Evolutionary conservation across 192 early-diverging fungal species (phyloP).

Genomic region (Podila verticillata): DNA sequence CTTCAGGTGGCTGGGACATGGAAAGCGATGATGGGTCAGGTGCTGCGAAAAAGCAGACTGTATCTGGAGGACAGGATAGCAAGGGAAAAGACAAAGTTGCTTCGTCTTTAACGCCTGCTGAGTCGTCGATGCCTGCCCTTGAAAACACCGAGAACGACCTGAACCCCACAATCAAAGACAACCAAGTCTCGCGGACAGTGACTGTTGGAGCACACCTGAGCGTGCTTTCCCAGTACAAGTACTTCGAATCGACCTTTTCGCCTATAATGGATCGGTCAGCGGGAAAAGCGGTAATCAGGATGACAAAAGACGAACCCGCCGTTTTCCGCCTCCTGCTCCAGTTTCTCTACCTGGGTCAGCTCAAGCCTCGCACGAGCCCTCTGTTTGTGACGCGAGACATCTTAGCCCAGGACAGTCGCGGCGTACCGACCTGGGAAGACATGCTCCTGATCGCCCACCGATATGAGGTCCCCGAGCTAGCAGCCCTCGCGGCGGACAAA

Average conservation of each 20-base stretch:
- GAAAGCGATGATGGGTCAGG: too few species aligned
- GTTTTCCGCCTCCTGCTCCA: slow-evolving; percentile 34
- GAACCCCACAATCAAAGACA: neutral
- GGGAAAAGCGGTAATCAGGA: slow-evolving; percentile 12
- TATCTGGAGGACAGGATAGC: too few species aligned
- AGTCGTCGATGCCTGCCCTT: neutral
- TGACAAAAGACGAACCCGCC: slow-evolving; percentile 8
- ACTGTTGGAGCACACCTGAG: slow-evolving; percentile 16
- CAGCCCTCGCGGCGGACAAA: slow-evolving; percentile 2
- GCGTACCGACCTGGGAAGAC: slow-evolving; percentile 30
- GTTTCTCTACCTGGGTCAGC: slow-evolving; percentile 28
- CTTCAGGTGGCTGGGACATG: too few species aligned
- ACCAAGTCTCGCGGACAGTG: neutral
- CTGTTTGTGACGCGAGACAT: slow-evolving; percentile 9
- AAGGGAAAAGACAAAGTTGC: neutral
- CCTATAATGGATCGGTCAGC: slow-evolving; percentile 23
- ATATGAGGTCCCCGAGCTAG: slow-evolving; percentile 10
- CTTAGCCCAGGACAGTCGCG: neutral
- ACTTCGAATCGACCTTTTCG: slow-evolving; percentile 32
- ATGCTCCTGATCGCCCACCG: slow-evolving; percentile 27
- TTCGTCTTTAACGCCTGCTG: neutral
- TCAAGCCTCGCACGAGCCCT: neutral
- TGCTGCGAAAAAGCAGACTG: too few species aligned
- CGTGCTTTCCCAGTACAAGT: slow-evolving; percentile 25
- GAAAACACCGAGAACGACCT: neutral